Percentiles rank a stretch among this genome's conserved stretches.
Evolutionary conservation across 768 basidiomycete genomes (phyloP).

Genomic region (Pulveroboletus sp.): DNA sequence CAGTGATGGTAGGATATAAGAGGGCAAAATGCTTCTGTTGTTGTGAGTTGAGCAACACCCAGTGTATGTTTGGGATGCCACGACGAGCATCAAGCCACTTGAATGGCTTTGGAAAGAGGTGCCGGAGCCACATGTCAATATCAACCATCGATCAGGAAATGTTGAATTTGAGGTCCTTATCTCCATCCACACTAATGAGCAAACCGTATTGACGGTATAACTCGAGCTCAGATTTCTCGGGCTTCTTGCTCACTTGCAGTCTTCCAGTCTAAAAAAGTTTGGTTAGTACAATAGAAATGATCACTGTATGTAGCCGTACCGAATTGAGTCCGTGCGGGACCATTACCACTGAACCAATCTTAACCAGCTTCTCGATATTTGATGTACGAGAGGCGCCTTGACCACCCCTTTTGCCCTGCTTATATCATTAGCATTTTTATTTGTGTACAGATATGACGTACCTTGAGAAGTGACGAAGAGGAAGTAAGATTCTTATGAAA

Average conservation of each 20-base stretch:
- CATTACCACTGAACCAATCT: constrained; percentile 3
- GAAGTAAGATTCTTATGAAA: neutral
- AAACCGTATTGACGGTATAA: neutral
- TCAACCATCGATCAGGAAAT: neutral
- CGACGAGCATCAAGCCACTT: constrained; percentile 4
- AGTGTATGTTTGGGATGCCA: neutral
- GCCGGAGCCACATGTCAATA: constrained; percentile 1
- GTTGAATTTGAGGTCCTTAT: neutral
- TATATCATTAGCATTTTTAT: neutral
- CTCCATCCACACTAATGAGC: neutral
- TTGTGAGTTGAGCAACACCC: neutral
- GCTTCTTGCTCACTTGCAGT: neutral
- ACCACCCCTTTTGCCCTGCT: neutral
- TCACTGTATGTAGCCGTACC: too few species aligned
- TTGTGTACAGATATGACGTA: neutral
- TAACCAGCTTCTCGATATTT: neutral
- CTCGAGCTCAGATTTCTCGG: neutral
- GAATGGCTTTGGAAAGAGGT: constrained; percentile 3
- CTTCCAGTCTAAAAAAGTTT: neutral
- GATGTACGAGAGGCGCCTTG: neutral
- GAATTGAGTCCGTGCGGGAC: neutral
- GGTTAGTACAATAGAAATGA: neutral
- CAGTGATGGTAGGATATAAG: neutral
- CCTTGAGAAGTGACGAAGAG: neutral
- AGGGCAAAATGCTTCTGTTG: neutral